phyloP scores from a whole-genome alignment of 1,284 basidiomycete species.

The Porodaedalea pini region DNA sequence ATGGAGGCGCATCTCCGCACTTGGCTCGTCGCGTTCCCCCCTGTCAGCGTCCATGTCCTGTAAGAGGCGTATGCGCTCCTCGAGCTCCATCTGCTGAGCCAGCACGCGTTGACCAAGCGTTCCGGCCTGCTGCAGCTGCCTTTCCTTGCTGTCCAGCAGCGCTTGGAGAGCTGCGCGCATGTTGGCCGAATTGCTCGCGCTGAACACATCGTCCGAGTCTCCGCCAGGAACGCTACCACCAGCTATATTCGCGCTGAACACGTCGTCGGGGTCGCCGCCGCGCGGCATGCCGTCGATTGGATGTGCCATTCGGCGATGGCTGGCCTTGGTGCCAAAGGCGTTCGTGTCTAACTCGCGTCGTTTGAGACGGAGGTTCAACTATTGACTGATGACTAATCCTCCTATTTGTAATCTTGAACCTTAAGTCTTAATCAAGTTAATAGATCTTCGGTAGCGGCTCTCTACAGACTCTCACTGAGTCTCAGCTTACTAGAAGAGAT shows the following conservation, averaged over 20 bases:
- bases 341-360: no score
- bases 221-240: background rate
- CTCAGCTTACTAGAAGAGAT: no score
- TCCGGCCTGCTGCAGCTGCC: constrained; percentile 85
- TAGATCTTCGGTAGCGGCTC: no score
- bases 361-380: no score
- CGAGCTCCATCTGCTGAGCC: constrained; percentile 86
- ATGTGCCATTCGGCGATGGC: background rate
- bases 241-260: background rate
- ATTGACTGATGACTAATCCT: no score
- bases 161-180: constrained; percentile 74
- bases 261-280: background rate
- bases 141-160: constrained; percentile 84
- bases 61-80: constrained; percentile 78
- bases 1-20: constrained; percentile 62
- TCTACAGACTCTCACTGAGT: no score
- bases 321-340: no score
- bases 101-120: constrained; percentile 89
- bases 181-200: constrained; percentile 39
- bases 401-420: no score
- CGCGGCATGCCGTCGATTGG: background rate
- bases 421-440: no score
- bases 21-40: constrained; percentile 57
- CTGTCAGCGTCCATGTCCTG: constrained; percentile 61
- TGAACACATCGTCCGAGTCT: background rate